Evolutionary conservation across 1,139 yeast genomes (phyloP), one percentile per base, ranked within the genome.

Genomic region (Blastobotrys malaysiensis): DNA sequence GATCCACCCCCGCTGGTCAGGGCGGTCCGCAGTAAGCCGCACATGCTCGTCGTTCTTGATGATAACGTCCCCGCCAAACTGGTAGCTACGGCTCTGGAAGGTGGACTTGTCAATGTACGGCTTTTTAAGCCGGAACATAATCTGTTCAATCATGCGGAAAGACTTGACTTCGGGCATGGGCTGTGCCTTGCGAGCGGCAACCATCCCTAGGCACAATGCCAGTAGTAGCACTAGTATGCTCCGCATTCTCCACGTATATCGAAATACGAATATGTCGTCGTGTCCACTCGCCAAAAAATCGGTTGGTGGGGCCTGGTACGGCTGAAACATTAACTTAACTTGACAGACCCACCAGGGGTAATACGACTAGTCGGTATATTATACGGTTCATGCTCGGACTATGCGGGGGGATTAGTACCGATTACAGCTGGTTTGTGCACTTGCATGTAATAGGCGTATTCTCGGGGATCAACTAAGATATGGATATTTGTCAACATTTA

Each of bases 1-100:
- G 26, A 74, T 59, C 68, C 67, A 72, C 36, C 78, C 78, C 6
- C 68, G 61, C 60, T 74, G 74, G 51, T 67, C 74, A 5, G 71
- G 69, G 22, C 63, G 57, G 57, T 74, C 77, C 19, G 69, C 66
- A 1, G 79, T 75, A 54, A 75, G 64, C 31, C 75, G 64, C 22
- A 74, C 65, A 50, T 63, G 65, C 53, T 63, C 55, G 53, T 71
- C 73, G 46, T 68, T 64, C 22, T 71, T 60, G 49, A 73, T 60
- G 36, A 73, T 62, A 13, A 72, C 65, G 53, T 65, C 64, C 7
- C 77, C 77, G 36, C 74, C 74, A 55, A 65, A 73, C 51, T 73
- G 76, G 58, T 67, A 74, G 65, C 70, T 71, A 39, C 72, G 54
- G 47, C 46, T 55, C 6, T 52, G 45, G 22, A 55, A 51, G 21